Percentiles rank a stretch among this genome's conserved stretches.
Conservation (phyloP, 2,329 filamentous ascomycete species). For the Fusarium sp. region DNA sequence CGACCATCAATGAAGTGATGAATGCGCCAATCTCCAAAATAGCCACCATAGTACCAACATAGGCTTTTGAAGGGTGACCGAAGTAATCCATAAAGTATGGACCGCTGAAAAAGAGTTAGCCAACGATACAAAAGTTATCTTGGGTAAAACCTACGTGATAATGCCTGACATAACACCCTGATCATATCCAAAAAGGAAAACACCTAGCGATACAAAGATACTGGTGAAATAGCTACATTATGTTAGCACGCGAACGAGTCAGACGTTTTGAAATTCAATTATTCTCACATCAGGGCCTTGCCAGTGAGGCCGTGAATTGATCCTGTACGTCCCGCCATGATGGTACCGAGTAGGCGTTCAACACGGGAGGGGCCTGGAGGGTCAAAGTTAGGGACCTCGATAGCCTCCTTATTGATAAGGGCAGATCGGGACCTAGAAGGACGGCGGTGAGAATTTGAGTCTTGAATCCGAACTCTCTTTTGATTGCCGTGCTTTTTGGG, state of each 20-base stretch:
- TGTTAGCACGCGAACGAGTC: constrained; percentile 28
- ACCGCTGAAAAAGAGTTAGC: constrained; percentile 67
- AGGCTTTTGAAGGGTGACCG: constrained; percentile 83
- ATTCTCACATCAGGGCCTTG: constrained; percentile 85
- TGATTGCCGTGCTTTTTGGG: constrained; percentile 55
- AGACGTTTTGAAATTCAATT: background rate
- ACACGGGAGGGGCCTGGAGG: constrained; percentile 71
- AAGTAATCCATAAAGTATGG: constrained; percentile 93
- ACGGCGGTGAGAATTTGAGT: constrained; percentile 53
- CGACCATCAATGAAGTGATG: constrained; percentile 86
- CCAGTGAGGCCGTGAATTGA: constrained; percentile 93
- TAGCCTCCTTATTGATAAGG: constrained; percentile 76
- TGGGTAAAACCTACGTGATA: constrained; percentile 65
- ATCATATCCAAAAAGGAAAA: constrained; percentile 91
- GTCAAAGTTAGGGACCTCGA: constrained; percentile 78
- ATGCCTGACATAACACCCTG: constrained; percentile 88
- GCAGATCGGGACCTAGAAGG: constrained; percentile 55
- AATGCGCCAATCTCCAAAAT: constrained; percentile 96
- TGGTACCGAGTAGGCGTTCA: constrained; percentile 78
- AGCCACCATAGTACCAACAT: constrained; percentile 97
- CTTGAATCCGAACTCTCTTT: constrained; percentile 77
- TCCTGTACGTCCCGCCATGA: constrained; percentile 85
- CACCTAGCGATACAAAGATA: constrained; percentile 86
- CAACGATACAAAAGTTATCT: background rate
- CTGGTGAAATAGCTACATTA: constrained; percentile 86